Conservation (phyloP, 2,329 filamentous ascomycete genomes). For the Exophiala bonariae region DNA sequence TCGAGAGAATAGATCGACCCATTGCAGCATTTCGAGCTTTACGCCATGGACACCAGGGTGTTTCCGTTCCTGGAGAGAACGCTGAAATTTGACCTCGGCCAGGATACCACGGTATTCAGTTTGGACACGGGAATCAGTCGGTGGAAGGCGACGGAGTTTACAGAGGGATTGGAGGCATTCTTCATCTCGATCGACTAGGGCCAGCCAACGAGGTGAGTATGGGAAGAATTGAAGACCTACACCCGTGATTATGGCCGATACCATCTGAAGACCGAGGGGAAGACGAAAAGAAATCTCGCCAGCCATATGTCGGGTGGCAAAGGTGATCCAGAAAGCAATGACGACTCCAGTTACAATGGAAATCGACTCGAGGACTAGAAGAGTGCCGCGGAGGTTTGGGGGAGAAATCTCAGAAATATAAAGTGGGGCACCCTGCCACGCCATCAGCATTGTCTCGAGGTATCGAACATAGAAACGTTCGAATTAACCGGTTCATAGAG, state of each 20-base stretch:
- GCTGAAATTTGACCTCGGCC: too few species aligned
- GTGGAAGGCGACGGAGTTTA: slow-evolving; percentile 43
- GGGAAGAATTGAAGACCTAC: slow-evolving; percentile 48
- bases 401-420: slow-evolving; percentile 26
- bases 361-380: slow-evolving; percentile 49
- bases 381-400: slow-evolving; percentile 31
- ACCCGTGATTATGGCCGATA: slow-evolving; percentile 39
- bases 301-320: slow-evolving; percentile 48
- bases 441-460: not conserved
- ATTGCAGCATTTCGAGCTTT: too few species aligned
- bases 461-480: not conserved
- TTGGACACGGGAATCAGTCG: slow-evolving; percentile 44
- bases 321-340: slow-evolving; percentile 56
- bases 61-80: too few species aligned
- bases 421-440: slow-evolving; percentile 12
- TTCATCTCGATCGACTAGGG: slow-evolving; percentile 38
- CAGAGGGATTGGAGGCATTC: slow-evolving; percentile 40
- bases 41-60: too few species aligned
- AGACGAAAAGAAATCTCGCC: slow-evolving; percentile 47
- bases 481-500: too few species aligned
- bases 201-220: slow-evolving; percentile 49
- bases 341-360: slow-evolving; percentile 50
- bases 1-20: too few species aligned
- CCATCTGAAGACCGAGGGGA: slow-evolving; percentile 47
- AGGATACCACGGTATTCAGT: slow-evolving; percentile 47